These are phyloP conservation scores for Micractinium sp. DNA, from an alignment of 139 green algal genomes.

Conservation along the genomic window DNA sequence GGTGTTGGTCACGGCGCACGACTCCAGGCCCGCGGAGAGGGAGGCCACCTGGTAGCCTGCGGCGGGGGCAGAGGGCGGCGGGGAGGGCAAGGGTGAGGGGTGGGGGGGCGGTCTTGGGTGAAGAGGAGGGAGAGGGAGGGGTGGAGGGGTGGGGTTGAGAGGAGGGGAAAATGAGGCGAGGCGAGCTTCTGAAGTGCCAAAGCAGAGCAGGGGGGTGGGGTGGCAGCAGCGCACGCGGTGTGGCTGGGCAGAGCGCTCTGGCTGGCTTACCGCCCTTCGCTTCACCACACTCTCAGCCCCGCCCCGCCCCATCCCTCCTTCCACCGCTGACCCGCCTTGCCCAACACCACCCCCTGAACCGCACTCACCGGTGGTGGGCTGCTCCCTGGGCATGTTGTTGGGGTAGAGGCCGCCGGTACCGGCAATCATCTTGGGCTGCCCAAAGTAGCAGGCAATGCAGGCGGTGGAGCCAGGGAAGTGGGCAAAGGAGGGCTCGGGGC, in stretches of 20 bases:
- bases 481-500: neutral
- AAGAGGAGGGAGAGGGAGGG: neutral
- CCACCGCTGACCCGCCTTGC: no score
- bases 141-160: neutral
- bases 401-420: neutral
- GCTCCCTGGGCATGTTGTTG: neutral
- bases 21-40: neutral
- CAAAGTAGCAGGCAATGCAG: slow-evolving; percentile 1
- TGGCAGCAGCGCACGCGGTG: no score
- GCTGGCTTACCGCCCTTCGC: no score
- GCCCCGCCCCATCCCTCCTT: no score
- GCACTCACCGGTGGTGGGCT: neutral
- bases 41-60: neutral
- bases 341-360: neutral
- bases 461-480: neutral
- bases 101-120: neutral
- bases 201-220: no score
- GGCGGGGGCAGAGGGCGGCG: neutral
- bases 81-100: neutral
- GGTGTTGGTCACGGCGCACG: neutral
- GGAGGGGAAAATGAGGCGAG: no score
- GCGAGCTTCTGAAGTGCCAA: no score
- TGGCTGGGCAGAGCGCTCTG: no score
- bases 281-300: no score
- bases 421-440: neutral